Evolutionary conservation across 108 stramenopile genomes (phyloP), one percentile per base, ranked within the genome.

Genomic region (Asterionellopsis glacialis): DNA sequence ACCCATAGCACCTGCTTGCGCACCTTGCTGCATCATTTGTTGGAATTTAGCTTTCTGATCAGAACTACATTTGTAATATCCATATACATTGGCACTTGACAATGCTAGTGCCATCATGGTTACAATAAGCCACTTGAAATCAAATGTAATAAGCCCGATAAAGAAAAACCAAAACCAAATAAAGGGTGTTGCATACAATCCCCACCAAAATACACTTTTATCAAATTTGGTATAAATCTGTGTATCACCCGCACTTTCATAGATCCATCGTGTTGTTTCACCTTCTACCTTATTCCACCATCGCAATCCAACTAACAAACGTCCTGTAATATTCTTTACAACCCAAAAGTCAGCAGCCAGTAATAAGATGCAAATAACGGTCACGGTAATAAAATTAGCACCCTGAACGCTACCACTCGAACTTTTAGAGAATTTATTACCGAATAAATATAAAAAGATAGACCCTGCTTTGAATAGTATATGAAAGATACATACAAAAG

Each of bases 291-390:
- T 81, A 55, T 91, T 94, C 98, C 98, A 98, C 98, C 98, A 98
- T 23, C 98, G 82, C 26, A 98, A 70, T 47, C 96, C 96, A 15
- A 97, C 98, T 48, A 97, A 69, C 26, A 93, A 62, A 39, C 94
- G 70, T 12, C 94, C 94, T 10, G 89, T 85, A 15, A 95, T 72
- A 63, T 95, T 95, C 72, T 95, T 95, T 41, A 96, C 95, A 9
- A 91, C 89, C 96, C 96, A 98, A 75, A 98, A 98, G 66, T 97
- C 98, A n/a, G 93, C 91, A 21, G 96, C 90, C 41, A 93, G 59
- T 24, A 97, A 64, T 12, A 98, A 69, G 27, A 98, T 94, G 76
- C 92, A 94, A 21, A 93, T 40, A 38, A 98, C 95, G 18, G 84
- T 94, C 53, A 93, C 73, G 50, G 91, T 85, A 48, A 96, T 81